Evolutionary conservation across 306 rosid genomes (phyloP), one percentile per base, ranked within the genome.

Genomic region (Prunus campanulata): DNA sequence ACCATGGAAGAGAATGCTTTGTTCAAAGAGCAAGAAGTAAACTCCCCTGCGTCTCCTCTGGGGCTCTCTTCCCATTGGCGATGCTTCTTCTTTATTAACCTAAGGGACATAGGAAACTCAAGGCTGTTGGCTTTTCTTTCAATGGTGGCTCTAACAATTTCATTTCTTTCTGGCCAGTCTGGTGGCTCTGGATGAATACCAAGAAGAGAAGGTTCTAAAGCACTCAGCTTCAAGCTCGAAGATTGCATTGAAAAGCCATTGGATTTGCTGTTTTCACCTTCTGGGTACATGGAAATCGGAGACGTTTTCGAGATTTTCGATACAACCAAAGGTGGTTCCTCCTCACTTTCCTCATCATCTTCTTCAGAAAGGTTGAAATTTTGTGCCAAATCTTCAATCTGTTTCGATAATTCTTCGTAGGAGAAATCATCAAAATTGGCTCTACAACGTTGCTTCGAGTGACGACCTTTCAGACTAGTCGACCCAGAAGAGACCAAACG

Each of bases 101-200:
- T 63, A 55, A 90, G 89, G 1, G 95, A 90, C 20, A 85, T 15
- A 30, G 97, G 91, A 57, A 92, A 76, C 19, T 71, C 89, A 14
- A 90, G 78, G 73, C 82, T 77, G 64, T 76, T 90, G 16, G 81
- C 85, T 77, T 68, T 90, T 78, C 84, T 72, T 50, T 84, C 90
- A 68, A 88, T 85, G 70, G 50, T 35, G 6, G 68, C 63, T 47
- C 87, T 75, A 55, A 81, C 42, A n/a, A 86, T 69, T 79, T 86
- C 86, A 25, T 79, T 86, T 72, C 88, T 85, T 55, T 91, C 97
- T 2, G 87, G 88, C 93, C 93, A 89, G 56, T 80, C 78, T 0
- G 91, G 88, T 66, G 92, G 88, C 72, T 91, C 85, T 1, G 92
- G 91, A 78, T 79, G 55, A 66, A 91, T 81, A 5, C 90, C 93